Base-by-base conservation (phyloP, 1,284 basidiomycete species). In the Ustilago curta region DNA sequence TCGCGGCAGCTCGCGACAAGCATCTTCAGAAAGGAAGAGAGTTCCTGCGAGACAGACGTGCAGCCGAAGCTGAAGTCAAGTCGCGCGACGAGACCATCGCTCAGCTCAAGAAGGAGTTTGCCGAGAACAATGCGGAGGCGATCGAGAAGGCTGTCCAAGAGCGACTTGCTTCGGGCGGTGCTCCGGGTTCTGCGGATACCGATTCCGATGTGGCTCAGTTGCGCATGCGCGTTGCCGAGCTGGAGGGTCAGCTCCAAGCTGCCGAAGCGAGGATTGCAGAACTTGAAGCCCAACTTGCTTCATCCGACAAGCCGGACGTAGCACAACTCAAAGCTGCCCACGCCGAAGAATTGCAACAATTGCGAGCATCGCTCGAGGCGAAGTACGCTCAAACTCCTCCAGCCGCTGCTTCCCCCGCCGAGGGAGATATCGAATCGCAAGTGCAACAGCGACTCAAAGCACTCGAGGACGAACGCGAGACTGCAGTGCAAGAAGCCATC, bases 61-160 rank as follows among this genome's bases (percentile, higher is more conserved):
- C 68, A 7, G 76, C 78, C 11, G 60, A 79, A 44, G 76, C 76
- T 27, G 63, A 71, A 43, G 68, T 77, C 44, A 70, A 79, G 62
- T 53, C 62, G 25, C 66, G 74, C n/a, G 69, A 79, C 51, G 70
- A 68, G 42, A 63, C 72, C 12, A 74, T 71, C 29, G 63, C 62
- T 5, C 53, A 73, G 59, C 66, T 81, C 48, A 69, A 73, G 56
- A 67, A 58, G 35, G 60, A 78, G 47, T 77, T 78, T 42, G 67
- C 67, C 31, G 67, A 69, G 49, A 72, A 77, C 62, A 62, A 78
- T 35, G 73, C 68, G 32, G 76, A 75, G 12, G 70, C 65, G 32
- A 78, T 82, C 57, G 72, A 79, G 42, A 69, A 76, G 58, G 69
- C 72, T 21, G 76, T 79, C 27, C 63, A 61, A 19, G 80, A 73